Evolutionary conservation across 345 rosid species (phyloP), one percentile per base, ranked within the genome.

Genomic region (Syzygium jambos): DNA sequence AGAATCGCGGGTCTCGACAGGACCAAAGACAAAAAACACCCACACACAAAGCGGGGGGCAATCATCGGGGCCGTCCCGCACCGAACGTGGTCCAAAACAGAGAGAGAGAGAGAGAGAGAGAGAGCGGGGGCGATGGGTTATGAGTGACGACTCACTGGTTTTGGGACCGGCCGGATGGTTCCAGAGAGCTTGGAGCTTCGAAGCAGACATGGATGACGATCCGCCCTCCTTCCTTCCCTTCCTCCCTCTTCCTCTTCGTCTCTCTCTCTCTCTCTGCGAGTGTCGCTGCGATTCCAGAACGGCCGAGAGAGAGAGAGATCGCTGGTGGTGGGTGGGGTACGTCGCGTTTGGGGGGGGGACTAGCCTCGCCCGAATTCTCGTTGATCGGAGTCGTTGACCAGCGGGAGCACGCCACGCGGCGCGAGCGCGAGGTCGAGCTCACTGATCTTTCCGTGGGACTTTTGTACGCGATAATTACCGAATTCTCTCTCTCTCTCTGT

Each of bases 111-210:
- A 4, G 5, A 41, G 43, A 41, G 43, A 38, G 43, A 6, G 46
- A 84, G 21, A 84, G 13, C 46, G 7, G 46, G 25, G 55, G 46
- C 38, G 52, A 41, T 16, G 61, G 61, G 25, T n/a, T 10, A 9
- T 11, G 43, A 19, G 25, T 22, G 49, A 30, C 11, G 30, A 91
- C 95, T 92, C 78, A 95, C 98, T 95, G 89, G 99, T 97, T 89
- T 96, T 95, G 59, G 99, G 99, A 86, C 99, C 99, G 3, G 99
- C 99, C 1, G 97, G 99, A 88, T 95, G 98, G 91, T 94, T 96
- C 99, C 98, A 96, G 23, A 95, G 91, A 85, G 98, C 96, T 89
- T 96, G 95, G 41, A 97, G 94, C 95, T 94, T 96, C 38, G 99
- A 95, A 14, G 94, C 53, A 80, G 98, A 94, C 99, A 95, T 97